A percentile compares a stretch with the other conserved stretches of the same genome.
These are phyloP conservation scores for Neonectria coccinea DNA, from an alignment of 2,329 filamentous ascomycete genomes.

Conservation along the genomic window DNA sequence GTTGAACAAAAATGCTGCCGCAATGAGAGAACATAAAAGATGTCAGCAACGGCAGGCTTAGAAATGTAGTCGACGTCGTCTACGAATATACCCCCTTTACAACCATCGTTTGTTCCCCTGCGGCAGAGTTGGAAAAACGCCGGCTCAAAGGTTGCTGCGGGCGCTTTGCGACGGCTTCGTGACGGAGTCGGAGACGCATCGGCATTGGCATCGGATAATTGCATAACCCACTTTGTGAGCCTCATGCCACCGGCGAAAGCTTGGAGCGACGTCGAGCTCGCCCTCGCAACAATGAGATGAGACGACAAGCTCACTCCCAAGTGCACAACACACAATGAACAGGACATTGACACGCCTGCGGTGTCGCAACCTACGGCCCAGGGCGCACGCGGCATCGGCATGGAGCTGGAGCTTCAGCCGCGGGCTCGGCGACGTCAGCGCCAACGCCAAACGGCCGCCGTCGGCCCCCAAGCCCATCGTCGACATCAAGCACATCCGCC, in stretches of 20 bases:
- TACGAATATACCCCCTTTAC: slow-evolving; percentile 33
- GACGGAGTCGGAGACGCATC: slow-evolving; percentile 26
- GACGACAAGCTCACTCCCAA: slow-evolving; percentile 38
- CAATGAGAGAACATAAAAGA: slow-evolving; percentile 5
- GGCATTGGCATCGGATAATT: slow-evolving; percentile 46
- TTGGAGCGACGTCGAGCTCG: slow-evolving; percentile 36
- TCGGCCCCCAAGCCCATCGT: slow-evolving; percentile 83
- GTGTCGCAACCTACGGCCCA: slow-evolving; percentile 39
- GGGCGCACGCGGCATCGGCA: slow-evolving; percentile 24
- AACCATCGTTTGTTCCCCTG: slow-evolving; percentile 8
- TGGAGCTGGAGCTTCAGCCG: slow-evolving; percentile 23
- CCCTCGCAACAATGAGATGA: slow-evolving; percentile 34
- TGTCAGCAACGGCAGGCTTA: slow-evolving; percentile 6
- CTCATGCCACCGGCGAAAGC: slow-evolving; percentile 35
- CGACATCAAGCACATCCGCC: slow-evolving; percentile 90
- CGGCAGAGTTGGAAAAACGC: slow-evolving; percentile 13
- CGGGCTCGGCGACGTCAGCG: slow-evolving; percentile 34
- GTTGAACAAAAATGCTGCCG: neutral
- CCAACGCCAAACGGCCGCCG: slow-evolving; percentile 64
- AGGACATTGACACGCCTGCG: slow-evolving; percentile 44
- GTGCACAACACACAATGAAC: slow-evolving; percentile 48
- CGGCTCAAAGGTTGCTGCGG: slow-evolving; percentile 16
- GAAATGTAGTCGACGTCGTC: slow-evolving; percentile 21
- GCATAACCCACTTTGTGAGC: slow-evolving; percentile 43
- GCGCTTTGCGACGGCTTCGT: slow-evolving; percentile 35